phyloP scores from a whole-genome alignment of 352 stramenopile species.

The Pythium volutum region DNA sequence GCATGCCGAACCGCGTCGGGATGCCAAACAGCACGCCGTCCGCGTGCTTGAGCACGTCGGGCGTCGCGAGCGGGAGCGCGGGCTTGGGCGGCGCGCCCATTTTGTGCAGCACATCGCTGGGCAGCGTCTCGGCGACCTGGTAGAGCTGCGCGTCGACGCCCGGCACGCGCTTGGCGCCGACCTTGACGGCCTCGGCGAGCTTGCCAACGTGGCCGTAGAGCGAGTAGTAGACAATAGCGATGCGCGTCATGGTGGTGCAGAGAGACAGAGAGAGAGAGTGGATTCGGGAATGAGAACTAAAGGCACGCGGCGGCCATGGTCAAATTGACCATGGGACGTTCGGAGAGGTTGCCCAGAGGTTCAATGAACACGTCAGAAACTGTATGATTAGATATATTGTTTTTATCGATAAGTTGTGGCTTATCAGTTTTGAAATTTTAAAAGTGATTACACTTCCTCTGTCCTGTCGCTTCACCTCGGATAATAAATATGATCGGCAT shows the following conservation, averaged over 20 bases:
- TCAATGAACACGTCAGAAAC: constrained; percentile 1
- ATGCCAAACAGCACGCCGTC: constrained; percentile 81
- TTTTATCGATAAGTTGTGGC: background rate
- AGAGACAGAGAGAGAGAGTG: background rate
- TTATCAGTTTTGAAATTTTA: too few species aligned
- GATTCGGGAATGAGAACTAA: background rate
- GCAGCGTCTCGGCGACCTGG: constrained; percentile 60
- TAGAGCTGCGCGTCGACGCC: constrained; percentile 43
- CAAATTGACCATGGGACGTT: too few species aligned
- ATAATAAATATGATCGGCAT: background rate
- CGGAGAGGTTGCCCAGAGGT: background rate
- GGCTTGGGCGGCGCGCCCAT: constrained; percentile 55
- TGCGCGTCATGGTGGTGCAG: constrained; percentile 9
- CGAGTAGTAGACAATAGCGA: constrained; percentile 45
- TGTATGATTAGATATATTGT: background rate
- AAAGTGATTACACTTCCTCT: too few species aligned
- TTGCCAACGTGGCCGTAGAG: constrained; percentile 66
- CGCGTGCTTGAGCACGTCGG: constrained; percentile 40
- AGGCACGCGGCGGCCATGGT: too few species aligned
- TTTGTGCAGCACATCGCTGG: constrained; percentile 53
- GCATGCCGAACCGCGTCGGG: constrained; percentile 59
- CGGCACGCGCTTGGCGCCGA: constrained; percentile 40
- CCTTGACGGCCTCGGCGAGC: constrained; percentile 49
- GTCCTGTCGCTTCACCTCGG: too few species aligned
- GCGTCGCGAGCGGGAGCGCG: constrained; percentile 38